Evolutionary conservation across 345 rosid species (phyloP).

Genomic region (Schrenkiella parvula): DNA sequence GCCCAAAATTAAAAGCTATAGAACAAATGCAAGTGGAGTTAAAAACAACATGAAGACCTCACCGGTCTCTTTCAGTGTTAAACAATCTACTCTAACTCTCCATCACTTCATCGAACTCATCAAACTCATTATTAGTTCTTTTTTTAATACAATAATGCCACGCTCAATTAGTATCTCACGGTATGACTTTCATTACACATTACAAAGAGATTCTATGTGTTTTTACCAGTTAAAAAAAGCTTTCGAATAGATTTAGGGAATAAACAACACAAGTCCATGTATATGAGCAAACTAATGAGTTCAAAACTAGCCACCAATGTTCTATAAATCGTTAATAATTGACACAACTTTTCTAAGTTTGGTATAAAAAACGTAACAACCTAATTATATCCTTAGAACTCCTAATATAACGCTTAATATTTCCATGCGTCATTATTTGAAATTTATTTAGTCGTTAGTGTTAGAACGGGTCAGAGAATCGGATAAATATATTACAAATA

Average conservation of each 20-base stretch:
- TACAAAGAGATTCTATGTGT: not conserved
- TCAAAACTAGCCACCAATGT: not conserved
- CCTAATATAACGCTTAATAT: not conserved
- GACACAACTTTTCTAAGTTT: not conserved
- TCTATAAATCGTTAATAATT: not conserved
- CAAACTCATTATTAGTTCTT: slow-evolving; percentile 11
- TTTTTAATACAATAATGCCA: slow-evolving; percentile 2
- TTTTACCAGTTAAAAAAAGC: not conserved
- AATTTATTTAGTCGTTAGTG: not conserved
- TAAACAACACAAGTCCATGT: not conserved
- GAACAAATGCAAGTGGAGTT: slow-evolving; percentile 38
- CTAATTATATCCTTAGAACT: not conserved
- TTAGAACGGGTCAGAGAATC: not conserved
- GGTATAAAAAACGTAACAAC: not conserved
- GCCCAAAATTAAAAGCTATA: slow-evolving; percentile 26
- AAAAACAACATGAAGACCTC: slow-evolving; percentile 36
- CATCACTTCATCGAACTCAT: slow-evolving; percentile 22
- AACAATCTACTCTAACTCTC: slow-evolving; percentile 21
- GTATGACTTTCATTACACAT: not conserved
- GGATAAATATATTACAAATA: not conserved
- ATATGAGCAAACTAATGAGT: not conserved
- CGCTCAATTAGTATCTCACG: not conserved
- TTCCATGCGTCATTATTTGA: not conserved
- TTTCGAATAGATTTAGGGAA: not conserved
- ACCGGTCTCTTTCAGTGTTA: slow-evolving; percentile 28